Conservation (phyloP, 441 rosid species). For the Adansonia madagascariensis region DNA sequence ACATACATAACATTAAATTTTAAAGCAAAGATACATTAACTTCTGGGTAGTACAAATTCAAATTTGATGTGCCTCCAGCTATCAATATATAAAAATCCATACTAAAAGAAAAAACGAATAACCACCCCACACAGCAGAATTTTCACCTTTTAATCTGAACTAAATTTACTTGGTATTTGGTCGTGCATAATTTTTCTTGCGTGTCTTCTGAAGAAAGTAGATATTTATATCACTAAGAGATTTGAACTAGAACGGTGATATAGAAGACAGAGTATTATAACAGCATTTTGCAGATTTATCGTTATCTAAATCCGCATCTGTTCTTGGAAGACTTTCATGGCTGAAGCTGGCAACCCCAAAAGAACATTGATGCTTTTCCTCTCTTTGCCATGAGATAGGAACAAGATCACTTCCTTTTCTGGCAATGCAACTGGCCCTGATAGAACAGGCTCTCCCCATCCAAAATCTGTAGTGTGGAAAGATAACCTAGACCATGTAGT, state of each 20-base stretch:
- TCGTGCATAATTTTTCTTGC: conserved; percentile 6
- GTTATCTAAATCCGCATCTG: not conserved
- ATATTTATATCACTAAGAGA: too few species aligned
- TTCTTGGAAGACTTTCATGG: conserved; percentile 1
- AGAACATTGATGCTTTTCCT: not conserved
- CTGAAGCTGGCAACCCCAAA: not conserved
- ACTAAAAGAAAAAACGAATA: not conserved
- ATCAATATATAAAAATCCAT: not conserved
- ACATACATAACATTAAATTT: not conserved
- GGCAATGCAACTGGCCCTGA: conserved; percentile 88
- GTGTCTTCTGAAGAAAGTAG: not conserved
- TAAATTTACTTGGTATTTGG: not conserved
- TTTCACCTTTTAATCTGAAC: not conserved
- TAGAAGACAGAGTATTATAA: conserved; percentile 21
- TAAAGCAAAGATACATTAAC: conserved; percentile 18
- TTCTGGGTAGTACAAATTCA: conserved; percentile 20
- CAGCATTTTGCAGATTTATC: not conserved
- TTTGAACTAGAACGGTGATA: conserved; percentile 4
- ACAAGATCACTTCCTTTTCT: conserved; percentile 24
- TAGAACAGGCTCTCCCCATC: conserved; percentile 80
- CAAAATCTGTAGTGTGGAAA: conserved; percentile 74
- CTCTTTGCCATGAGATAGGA: conserved; percentile 1
- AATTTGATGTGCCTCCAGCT: not conserved
- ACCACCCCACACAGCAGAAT: not conserved
- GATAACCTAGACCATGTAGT: conserved; percentile 83